phyloP scores from a whole-genome alignment of 2,329 filamentous ascomycete species.

The Phialophora verrucosa region DNA sequence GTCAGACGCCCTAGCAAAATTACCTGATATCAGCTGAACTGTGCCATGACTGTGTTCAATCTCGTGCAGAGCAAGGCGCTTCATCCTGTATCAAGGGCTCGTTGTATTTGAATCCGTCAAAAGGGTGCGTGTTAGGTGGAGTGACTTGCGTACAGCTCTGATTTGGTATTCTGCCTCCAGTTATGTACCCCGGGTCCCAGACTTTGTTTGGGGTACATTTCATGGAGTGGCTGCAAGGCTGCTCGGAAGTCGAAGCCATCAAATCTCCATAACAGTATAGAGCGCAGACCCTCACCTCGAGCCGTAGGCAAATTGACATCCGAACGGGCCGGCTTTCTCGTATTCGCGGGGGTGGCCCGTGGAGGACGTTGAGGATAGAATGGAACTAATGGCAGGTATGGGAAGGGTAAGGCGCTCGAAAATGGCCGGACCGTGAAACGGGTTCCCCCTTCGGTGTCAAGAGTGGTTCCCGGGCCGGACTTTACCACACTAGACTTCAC shows the following conservation, averaged over 20 bases:
- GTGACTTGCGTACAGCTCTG: background rate
- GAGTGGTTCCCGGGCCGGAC: too few relatives aligned
- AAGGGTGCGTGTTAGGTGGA: background rate
- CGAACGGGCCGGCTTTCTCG: too few relatives aligned
- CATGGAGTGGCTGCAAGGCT: background rate
- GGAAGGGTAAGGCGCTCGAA: too few relatives aligned
- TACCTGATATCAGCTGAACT: conserved; percentile 22
- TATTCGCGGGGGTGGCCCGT: too few relatives aligned
- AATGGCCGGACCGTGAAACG: too few relatives aligned
- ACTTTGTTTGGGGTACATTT: background rate
- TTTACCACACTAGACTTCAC: too few relatives aligned
- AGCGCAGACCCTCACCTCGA: background rate
- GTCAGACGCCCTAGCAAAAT: background rate
- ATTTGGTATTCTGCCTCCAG: background rate
- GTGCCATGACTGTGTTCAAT: conserved; percentile 24
- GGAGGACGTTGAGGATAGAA: too few relatives aligned
- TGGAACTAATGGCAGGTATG: too few relatives aligned
- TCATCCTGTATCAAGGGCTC: conserved; percentile 3
- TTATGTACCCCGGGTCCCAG: too few relatives aligned
- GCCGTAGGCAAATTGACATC: too few relatives aligned
- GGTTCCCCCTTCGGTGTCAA: too few relatives aligned
- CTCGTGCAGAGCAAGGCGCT: conserved; percentile 15
- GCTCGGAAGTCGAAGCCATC: background rate
- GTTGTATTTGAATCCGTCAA: background rate
- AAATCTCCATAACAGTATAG: background rate